Base-by-base conservation (phyloP, 1,284 basidiomycete species). In the Heterobasidion occidentale region DNA sequence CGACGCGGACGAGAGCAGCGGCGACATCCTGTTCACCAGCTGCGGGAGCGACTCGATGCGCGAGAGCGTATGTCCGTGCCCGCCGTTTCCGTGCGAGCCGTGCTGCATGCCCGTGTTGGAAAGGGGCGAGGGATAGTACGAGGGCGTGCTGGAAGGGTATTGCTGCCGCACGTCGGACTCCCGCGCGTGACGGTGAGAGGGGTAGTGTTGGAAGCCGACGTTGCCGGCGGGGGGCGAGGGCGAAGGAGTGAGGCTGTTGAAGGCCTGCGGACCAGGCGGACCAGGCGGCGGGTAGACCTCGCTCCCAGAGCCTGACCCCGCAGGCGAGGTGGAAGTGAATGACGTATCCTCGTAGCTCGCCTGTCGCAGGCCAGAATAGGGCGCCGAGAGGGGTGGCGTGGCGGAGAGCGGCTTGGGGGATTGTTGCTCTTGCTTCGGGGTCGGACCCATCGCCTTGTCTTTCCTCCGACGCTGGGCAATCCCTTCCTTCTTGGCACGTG, bases 401-500 rank as follows among this genome's bases (percentile, higher is more conserved):
- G 76, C 71, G 12, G 71, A 64, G 36, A 68, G 62, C 38, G 77
- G 77, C n/a, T 67, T 63, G 34, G 68, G 58, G 64, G 66, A 55
- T 44, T 57, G 35, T 64, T 62, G 64, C 67, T 72, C 68, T 60
- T 71, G 69, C 68, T 70, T 65, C 7, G 17, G 14, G 54, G 60
- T 60, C 44, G 68, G 54, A 38, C 58, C 52, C 42, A 58, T 54
- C 20, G 59, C 54, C 55, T 69, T 71, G 47, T 80, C 78, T 65
- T 79, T 79, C 59, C 76, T 73, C 51, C 77, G 68, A 54, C 76
- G 71, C 56, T 73, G 72, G 9, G 69, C 59, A 46, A 65, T 68
- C 57, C 88, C 88, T 67, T 91, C 89, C 66, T 89, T 89, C 75
- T 92, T 92, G 55, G 89, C 89, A 64, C 86, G 80, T 53, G 88